These are phyloP conservation scores for Solanum arcanum DNA, from an alignment of 257 asterid genomes.

Conservation along the genomic window DNA sequence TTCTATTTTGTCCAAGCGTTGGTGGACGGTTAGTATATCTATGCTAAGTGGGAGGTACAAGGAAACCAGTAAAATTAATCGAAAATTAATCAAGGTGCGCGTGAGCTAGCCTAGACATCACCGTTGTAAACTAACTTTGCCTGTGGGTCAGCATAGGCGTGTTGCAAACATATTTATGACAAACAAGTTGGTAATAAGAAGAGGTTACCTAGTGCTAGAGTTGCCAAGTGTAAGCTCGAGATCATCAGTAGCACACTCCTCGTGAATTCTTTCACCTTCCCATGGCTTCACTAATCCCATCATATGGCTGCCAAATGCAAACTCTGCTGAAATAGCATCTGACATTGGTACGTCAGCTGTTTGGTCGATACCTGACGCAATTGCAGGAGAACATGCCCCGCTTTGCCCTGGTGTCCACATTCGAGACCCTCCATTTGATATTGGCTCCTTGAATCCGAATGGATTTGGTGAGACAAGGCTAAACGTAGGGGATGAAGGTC, in stretches of 20 bases:
- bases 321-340: constrained; percentile 78
- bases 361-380: constrained; percentile 52
- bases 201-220: constrained; percentile 55
- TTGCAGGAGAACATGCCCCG: constrained; percentile 89
- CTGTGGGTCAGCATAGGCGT: background rate
- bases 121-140: background rate
- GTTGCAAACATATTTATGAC: background rate
- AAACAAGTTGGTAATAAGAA: background rate
- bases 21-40: background rate
- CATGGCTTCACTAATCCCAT: constrained; percentile 81
- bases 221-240: constrained; percentile 95
- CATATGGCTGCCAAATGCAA: constrained; percentile 68
- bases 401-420: constrained; percentile 99
- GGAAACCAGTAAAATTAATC: background rate
- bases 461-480: constrained; percentile 79
- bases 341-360: constrained; percentile 86
- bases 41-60: background rate
- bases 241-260: constrained; percentile 84
- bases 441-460: constrained; percentile 62
- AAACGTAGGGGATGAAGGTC: constrained; percentile 81
- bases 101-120: background rate
- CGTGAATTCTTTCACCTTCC: constrained; percentile 99
- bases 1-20: background rate
- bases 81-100: background rate
- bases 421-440: constrained; percentile 76